Evolutionary conservation across 768 basidiomycete species (phyloP), one percentile per base, ranked within the genome.

Genomic region (Mycena polygramma): DNA sequence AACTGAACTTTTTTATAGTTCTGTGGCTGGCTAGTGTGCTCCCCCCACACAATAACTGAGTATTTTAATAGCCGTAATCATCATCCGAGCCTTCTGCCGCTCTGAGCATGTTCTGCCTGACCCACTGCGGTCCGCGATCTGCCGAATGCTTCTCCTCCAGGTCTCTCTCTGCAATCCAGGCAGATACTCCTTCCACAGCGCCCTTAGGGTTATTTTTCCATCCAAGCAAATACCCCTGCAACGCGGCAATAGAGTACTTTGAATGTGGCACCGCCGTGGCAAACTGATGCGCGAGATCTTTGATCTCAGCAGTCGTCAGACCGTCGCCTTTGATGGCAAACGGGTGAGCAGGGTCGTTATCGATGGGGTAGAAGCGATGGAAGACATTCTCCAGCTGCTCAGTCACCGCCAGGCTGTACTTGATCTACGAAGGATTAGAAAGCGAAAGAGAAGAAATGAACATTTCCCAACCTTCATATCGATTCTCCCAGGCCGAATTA

Each of bases 391-490:
- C 39, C 22, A 68, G 41, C 52, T 68, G 67, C n/a, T 68, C 67
- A 15, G 51, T 22, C 30, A n/a, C 53, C 4, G 67, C 57, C 3
- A 68, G 43, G 41, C 43, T 48, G 30, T 68, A 68, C 37, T 55
- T 68, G 58, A 68, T 68, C 67, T 68, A 41, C 30, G 7, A 60
- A 46, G 8, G 55, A 20, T 46, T 36, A n/a, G 39, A 2, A 11
- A n/a, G 26, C 8, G 4, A 24, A 43, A 7, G 9, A 39, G 15
- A 20, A 19, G 26, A 52, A 51, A 14, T 4, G 17, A 35, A 68
- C 67, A n/a, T n/a, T n/a, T n/a, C n/a, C n/a, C n/a, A n/a, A n/a
- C n/a, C 53, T 68, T 46, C 59, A 68, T 17, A 20, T 68, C 67
- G 22, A 68, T 68, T 30, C 67, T 49, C 43, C 67, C 67, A 1